Evolutionary conservation across 2,329 filamentous ascomycete species (phyloP).

Genomic region (Aspergillus floridensis): DNA sequence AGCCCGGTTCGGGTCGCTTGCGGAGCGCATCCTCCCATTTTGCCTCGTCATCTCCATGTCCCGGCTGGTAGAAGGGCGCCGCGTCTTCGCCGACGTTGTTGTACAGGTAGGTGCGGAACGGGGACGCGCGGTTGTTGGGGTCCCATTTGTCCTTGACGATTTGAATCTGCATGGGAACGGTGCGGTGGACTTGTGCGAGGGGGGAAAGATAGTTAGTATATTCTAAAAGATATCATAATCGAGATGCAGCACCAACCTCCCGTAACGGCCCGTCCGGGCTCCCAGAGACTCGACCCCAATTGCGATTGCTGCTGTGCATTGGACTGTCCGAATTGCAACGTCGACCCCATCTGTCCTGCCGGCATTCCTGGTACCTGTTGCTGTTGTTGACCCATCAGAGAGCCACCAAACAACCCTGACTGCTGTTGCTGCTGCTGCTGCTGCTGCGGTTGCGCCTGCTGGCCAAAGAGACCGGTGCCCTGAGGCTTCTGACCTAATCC

Average conservation of each 20-base stretch:
- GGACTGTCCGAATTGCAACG: slow-evolving; percentile 42
- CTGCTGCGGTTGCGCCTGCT: slow-evolving; percentile 29
- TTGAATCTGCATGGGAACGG: slow-evolving; percentile 59
- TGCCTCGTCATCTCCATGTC: slow-evolving; percentile 55
- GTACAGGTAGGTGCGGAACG: slow-evolving; percentile 63
- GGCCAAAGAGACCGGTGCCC: too few species aligned
- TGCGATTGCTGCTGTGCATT: slow-evolving; percentile 29
- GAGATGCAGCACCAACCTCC: slow-evolving; percentile 32
- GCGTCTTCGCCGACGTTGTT: slow-evolving; percentile 59
- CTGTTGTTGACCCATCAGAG: slow-evolving; percentile 20
- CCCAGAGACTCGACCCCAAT: slow-evolving; percentile 42
- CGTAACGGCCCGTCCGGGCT: slow-evolving; percentile 44
- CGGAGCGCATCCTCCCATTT: slow-evolving; percentile 65
- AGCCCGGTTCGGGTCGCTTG: slow-evolving; percentile 56
- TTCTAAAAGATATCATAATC: slow-evolving; percentile 1
- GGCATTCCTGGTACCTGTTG: slow-evolving; percentile 28
- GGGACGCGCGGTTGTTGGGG: slow-evolving; percentile 49
- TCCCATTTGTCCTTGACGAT: slow-evolving; percentile 64
- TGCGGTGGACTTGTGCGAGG: slow-evolving; percentile 52
- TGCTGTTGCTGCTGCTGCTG: slow-evolving; percentile 29
- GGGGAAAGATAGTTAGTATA: slow-evolving; percentile 1
- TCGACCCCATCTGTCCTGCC: neutral
- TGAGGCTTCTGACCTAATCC: slow-evolving; percentile 12
- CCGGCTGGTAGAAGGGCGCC: slow-evolving; percentile 61
- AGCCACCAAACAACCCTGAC: slow-evolving; percentile 41